A percentile compares a stretch with the other conserved stretches of the same genome.
Evolutionary conservation across 2,329 filamentous ascomycete species (phyloP).

Genomic region (Trichocomaceae sp.): DNA sequence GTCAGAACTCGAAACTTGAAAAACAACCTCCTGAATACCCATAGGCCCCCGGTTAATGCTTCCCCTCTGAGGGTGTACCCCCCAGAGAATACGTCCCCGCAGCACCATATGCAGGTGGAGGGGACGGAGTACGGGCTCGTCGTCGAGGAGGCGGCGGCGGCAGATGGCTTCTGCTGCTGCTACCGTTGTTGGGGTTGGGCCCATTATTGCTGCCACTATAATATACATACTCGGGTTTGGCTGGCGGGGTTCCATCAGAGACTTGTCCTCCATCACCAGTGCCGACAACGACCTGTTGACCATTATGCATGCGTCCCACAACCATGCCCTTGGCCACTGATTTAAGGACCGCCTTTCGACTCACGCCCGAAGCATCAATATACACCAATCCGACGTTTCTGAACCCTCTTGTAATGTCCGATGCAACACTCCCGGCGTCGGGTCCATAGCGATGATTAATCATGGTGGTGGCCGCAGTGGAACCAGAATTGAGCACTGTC

Average conservation of each 20-base stretch:
- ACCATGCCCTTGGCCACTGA: constrained; percentile 92
- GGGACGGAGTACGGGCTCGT: constrained; percentile 31
- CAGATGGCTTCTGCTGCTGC: constrained; percentile 17
- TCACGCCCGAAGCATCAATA: constrained; percentile 92
- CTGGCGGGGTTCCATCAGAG: neutral
- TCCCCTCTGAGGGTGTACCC: constrained; percentile 26
- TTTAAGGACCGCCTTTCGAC: constrained; percentile 81
- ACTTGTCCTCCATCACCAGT: constrained; percentile 40
- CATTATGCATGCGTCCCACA: constrained; percentile 44
- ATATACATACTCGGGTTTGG: constrained; percentile 9
- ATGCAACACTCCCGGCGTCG: constrained; percentile 74
- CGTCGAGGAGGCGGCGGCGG: constrained; percentile 28
- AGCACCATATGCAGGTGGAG: constrained; percentile 37
- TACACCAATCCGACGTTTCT: constrained; percentile 97
- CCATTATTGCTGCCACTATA: constrained; percentile 6
- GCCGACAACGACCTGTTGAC: constrained; percentile 44
- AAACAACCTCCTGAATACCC: neutral
- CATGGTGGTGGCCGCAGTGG: constrained; percentile 73
- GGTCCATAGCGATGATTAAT: constrained; percentile 83
- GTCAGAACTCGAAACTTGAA: neutral
- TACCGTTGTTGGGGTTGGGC: constrained; percentile 13
- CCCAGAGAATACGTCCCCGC: constrained; percentile 29
- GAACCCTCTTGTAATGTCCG: constrained; percentile 71
- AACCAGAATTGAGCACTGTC: constrained; percentile 66
- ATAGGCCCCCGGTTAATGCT: constrained; percentile 19